A percentile compares a stretch with the other conserved stretches of the same genome.
Evolutionary conservation across 495 filamentous ascomycete species (phyloP).

Genomic region (Stereocaulon alpinum): DNA sequence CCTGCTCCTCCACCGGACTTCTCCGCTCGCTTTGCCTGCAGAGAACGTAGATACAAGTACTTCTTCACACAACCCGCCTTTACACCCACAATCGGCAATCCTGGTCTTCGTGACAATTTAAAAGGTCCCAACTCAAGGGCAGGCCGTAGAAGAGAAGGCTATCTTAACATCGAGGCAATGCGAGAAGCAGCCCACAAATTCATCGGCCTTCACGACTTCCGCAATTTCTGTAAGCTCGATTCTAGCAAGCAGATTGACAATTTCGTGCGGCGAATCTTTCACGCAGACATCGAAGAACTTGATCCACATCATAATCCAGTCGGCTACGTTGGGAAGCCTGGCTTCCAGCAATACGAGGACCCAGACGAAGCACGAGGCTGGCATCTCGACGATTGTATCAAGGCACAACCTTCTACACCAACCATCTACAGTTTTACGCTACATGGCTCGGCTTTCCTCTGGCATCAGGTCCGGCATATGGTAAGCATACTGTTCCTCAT

Average conservation of each 20-base stretch:
- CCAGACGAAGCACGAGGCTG: constrained; percentile 12
- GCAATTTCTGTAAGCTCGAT: constrained; percentile 94
- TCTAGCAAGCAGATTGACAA: constrained; percentile 72
- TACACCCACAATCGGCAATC: constrained; percentile 41
- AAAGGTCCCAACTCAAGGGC: not conserved
- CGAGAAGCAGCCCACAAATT: constrained; percentile 64
- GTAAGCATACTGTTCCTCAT: constrained; percentile 76
- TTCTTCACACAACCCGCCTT: constrained; percentile 95
- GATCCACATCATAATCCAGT: constrained; percentile 32
- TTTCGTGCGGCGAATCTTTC: constrained; percentile 66
- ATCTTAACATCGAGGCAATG: constrained; percentile 81
- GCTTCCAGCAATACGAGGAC: constrained; percentile 14
- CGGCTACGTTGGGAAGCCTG: constrained; percentile 5
- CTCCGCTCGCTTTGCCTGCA: constrained; percentile 86
- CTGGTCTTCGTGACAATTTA: constrained; percentile 22
- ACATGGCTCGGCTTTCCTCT: constrained; percentile 87
- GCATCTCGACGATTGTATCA: not conserved
- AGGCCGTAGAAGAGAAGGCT: constrained; percentile 37
- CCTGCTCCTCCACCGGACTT: constrained; percentile 67
- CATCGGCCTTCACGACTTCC: constrained; percentile 82
- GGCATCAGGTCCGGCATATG: constrained; percentile 96
- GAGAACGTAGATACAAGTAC: constrained; percentile 81
- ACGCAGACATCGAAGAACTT: constrained; percentile 63
- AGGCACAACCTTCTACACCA: constrained; percentile 26
- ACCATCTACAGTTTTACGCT: constrained; percentile 80